These are phyloP conservation scores for Punica granatum DNA, from an alignment of 345 rosid genomes.

Conservation along the genomic window DNA sequence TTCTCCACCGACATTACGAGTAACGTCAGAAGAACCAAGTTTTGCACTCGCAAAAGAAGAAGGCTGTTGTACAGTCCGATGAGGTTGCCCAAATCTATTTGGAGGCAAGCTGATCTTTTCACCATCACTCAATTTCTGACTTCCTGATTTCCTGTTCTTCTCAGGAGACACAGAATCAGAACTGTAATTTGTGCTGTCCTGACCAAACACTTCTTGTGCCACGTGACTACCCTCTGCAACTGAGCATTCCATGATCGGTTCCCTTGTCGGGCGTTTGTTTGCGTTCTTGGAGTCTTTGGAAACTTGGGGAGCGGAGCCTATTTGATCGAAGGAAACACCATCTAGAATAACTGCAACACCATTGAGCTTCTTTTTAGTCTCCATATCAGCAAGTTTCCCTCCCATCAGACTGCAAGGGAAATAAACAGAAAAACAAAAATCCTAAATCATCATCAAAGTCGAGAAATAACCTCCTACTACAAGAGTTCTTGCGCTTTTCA, in stretches of 20 bases:
- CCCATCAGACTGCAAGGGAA: constrained; percentile 29
- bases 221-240: constrained; percentile 23
- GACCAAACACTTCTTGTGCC: constrained; percentile 22
- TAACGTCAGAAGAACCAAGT: constrained; percentile 18
- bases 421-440: background rate
- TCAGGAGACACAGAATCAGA: constrained; percentile 11
- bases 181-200: constrained; percentile 16
- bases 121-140: constrained; percentile 18
- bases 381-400: constrained; percentile 45
- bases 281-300: constrained; percentile 30
- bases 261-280: constrained; percentile 46
- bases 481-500: background rate
- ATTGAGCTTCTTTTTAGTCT: constrained; percentile 43
- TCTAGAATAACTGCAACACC: constrained; percentile 27
- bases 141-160: constrained; percentile 21
- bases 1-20: constrained; percentile 5
- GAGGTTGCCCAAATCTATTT: constrained; percentile 7
- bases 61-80: constrained; percentile 32
- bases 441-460: background rate
- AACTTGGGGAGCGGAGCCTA: constrained; percentile 36
- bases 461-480: background rate
- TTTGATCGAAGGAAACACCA: constrained; percentile 27
- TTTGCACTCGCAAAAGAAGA: constrained; percentile 42
- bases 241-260: constrained; percentile 27
- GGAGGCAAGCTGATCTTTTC: constrained; percentile 27